Percentiles rank a stretch among this genome's conserved stretches.
Evolutionary conservation across 371 early-diverging fungal genomes (phyloP).

Genomic region (Syncephalastrum racemosum): DNA sequence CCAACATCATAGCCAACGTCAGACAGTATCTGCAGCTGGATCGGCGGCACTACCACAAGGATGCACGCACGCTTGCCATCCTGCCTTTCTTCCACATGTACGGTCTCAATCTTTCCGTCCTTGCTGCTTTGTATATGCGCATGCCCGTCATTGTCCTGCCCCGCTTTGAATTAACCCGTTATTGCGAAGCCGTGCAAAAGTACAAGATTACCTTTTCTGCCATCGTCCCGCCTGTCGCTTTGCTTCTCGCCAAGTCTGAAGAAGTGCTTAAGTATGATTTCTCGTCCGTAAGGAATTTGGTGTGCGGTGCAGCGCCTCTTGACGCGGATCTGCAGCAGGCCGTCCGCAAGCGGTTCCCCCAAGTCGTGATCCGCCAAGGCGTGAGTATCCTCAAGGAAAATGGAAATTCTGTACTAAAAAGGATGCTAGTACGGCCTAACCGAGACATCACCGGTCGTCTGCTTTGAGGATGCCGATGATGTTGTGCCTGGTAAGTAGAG

Average conservation of each 20-base stretch:
- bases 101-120: constrained; percentile 27
- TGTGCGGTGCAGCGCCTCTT: constrained; percentile 86
- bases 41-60: constrained; percentile 20
- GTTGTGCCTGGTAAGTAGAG: constrained; percentile 15
- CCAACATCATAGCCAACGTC: constrained; percentile 73
- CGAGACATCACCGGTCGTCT: constrained; percentile 49
- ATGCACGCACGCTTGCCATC: constrained; percentile 50
- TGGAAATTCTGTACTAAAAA: no score
- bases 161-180: constrained; percentile 62
- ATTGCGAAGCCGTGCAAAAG: constrained; percentile 56
- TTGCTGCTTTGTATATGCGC: constrained; percentile 30
- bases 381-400: no score
- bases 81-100: constrained; percentile 80
- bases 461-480: constrained; percentile 10
- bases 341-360: constrained; percentile 45
- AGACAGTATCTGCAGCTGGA: constrained; percentile 40
- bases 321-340: constrained; percentile 49
- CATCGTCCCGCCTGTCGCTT: background rate
- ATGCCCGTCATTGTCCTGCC: constrained; percentile 57
- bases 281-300: constrained; percentile 51
- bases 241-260: constrained; percentile 30
- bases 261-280: constrained; percentile 66
- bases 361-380: constrained; percentile 35
- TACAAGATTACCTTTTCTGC: constrained; percentile 59
- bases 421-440: constrained; percentile 55